A percentile compares a stretch with the other conserved stretches of the same genome.
phyloP scores from a whole-genome alignment of 2,329 filamentous ascomycete genomes.

The Aspergillus fischeri region DNA sequence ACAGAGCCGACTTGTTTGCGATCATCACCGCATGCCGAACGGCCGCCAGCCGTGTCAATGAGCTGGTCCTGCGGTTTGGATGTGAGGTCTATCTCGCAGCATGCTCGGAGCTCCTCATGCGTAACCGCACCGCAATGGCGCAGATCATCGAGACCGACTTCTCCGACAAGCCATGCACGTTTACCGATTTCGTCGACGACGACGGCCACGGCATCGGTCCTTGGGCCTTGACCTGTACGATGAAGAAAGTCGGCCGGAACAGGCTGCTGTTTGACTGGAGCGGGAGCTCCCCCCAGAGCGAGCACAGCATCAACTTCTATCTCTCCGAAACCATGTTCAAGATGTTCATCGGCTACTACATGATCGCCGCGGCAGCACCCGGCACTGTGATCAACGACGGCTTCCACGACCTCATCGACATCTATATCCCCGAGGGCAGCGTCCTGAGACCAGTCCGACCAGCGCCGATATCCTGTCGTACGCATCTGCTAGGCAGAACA shows the following conservation, averaged over 20 bases:
- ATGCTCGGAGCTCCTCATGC: conserved; percentile 41
- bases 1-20: conserved; percentile 45
- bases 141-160: conserved; percentile 47
- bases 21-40: conserved; percentile 46
- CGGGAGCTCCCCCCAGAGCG: conserved; percentile 46
- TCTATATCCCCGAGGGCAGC: conserved; percentile 44
- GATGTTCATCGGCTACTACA: conserved; percentile 48
- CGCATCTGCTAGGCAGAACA: conserved; percentile 46
- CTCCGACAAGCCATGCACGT: conserved; percentile 38
- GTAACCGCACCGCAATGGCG: conserved; percentile 43
- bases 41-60: conserved; percentile 42
- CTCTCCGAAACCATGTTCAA: conserved; percentile 49
- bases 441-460: conserved; percentile 47
- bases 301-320: conserved; percentile 47
- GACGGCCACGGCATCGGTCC: conserved; percentile 45
- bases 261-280: conserved; percentile 48
- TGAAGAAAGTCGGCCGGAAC: conserved; percentile 40
- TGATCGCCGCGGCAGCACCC: conserved; percentile 48
- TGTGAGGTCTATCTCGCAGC: conserved; percentile 44
- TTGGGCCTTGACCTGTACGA: conserved; percentile 46
- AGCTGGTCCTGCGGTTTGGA: conserved; percentile 45
- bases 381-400: conserved; percentile 49
- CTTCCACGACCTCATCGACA: conserved; percentile 49
- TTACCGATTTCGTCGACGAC: conserved; percentile 50
- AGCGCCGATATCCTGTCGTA: conserved; percentile 46